phyloP scores from a whole-genome alignment of 2,329 filamentous ascomycete species.

The Aspergillus chevalieri region DNA sequence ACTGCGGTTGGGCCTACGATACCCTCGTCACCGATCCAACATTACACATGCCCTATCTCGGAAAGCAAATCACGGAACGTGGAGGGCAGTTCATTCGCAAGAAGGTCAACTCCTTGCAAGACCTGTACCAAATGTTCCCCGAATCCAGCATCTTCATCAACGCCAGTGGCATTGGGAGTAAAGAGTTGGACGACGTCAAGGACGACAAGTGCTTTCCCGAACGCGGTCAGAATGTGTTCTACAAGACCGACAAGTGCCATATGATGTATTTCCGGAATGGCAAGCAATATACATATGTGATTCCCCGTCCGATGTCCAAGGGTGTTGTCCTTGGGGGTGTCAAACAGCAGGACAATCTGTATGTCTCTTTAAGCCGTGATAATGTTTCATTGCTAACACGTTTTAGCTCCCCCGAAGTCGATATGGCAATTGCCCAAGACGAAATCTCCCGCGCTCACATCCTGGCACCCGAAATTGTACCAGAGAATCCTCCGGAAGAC shows the following conservation, averaged over 20 bases:
- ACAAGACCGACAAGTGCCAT: slow-evolving; percentile 22
- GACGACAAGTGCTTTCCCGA: slow-evolving; percentile 32
- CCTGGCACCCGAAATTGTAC: slow-evolving; percentile 32
- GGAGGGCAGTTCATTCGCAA: slow-evolving; percentile 31
- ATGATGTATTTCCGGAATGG: slow-evolving; percentile 33
- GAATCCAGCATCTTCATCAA: slow-evolving; percentile 34
- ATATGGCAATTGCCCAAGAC: slow-evolving; percentile 31
- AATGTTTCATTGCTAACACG: slow-evolving; percentile 1
- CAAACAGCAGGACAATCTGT: slow-evolving; percentile 30
- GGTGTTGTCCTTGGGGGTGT: slow-evolving; percentile 32
- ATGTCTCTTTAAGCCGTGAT: slow-evolving; percentile 3
- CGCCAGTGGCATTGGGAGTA: slow-evolving; percentile 33
- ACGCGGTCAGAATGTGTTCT: slow-evolving; percentile 34
- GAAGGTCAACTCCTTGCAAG: slow-evolving; percentile 26
- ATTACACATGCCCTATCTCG: slow-evolving; percentile 31
- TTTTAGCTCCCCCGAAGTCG: slow-evolving; percentile 28
- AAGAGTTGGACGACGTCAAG: slow-evolving; percentile 26
- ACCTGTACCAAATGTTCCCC: slow-evolving; percentile 31
- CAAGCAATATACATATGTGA: slow-evolving; percentile 34
- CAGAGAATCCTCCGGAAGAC: slow-evolving; percentile 22
- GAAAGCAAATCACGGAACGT: slow-evolving; percentile 21
- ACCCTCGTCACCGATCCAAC: slow-evolving; percentile 34
- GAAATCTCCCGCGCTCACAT: slow-evolving; percentile 34
- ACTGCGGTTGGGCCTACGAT: slow-evolving; percentile 31
- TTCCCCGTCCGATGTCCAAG: slow-evolving; percentile 28